Percentiles rank a stretch among this genome's conserved stretches.
Evolutionary conservation across 495 filamentous ascomycete genomes (phyloP).

Genomic region (Penicillium manginii): DNA sequence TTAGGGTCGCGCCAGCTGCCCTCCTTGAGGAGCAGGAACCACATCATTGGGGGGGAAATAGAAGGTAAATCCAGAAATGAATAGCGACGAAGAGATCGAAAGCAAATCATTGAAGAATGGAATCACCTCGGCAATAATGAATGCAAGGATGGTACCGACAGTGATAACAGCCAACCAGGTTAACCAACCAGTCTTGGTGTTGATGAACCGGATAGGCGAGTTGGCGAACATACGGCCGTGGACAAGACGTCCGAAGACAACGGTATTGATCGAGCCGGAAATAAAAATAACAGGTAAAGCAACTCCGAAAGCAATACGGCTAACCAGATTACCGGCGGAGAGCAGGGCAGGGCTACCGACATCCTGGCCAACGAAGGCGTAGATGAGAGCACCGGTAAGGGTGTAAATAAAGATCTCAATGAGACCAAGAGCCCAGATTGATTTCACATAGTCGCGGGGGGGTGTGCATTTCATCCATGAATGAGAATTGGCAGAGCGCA

Average conservation of each 20-base stretch:
- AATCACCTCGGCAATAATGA: constrained; percentile 65
- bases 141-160: constrained; percentile 58
- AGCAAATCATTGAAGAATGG: constrained; percentile 66
- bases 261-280: constrained; percentile 62
- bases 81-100: constrained; percentile 50
- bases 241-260: constrained; percentile 59
- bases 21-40: constrained; percentile 55
- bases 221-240: constrained; percentile 55
- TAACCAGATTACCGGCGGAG: constrained; percentile 56
- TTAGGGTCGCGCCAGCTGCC: constrained; percentile 36
- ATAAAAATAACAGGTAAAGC: constrained; percentile 44
- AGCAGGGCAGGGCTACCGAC: constrained; percentile 67
- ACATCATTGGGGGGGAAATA: constrained; percentile 54
- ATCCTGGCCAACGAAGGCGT: constrained; percentile 61
- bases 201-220: constrained; percentile 45
- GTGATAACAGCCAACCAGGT: constrained; percentile 57
- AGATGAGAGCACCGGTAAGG: constrained; percentile 63
- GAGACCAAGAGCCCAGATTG: constrained; percentile 57
- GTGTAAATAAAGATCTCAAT: constrained; percentile 67
- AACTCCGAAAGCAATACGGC: constrained; percentile 67
- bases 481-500: constrained; percentile 63
- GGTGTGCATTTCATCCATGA: constrained; percentile 36
- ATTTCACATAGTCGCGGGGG: constrained; percentile 62
- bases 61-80: constrained; percentile 19
- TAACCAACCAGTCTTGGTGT: constrained; percentile 40